Conservation (phyloP, 176 grass and related monocot genomes). For the Ensete ventricosum region DNA sequence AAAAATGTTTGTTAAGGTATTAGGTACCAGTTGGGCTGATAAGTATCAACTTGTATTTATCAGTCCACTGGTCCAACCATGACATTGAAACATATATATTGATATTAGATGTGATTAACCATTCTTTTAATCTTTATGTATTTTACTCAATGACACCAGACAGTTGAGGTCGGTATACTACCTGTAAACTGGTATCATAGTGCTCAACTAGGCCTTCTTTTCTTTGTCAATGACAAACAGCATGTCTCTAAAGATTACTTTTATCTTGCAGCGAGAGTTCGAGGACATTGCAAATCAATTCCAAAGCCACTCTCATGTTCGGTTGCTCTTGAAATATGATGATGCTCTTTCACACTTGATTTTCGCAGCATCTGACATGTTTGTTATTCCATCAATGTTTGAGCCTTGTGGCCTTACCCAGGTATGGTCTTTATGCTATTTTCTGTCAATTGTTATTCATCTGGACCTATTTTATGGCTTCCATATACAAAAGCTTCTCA, state of each 20-base stretch:
- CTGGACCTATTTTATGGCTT: background rate
- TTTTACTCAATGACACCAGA: too few species aligned
- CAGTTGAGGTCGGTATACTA: too few species aligned
- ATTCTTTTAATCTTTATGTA: too few species aligned
- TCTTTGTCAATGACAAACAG: background rate
- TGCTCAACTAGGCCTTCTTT: too few species aligned
- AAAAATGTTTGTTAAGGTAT: too few species aligned
- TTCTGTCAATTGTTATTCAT: background rate
- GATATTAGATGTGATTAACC: too few species aligned
- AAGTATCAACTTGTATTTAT: too few species aligned
- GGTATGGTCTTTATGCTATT: slow-evolving; percentile 31
- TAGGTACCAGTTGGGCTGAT: too few species aligned
- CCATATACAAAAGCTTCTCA: background rate
- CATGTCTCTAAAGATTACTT: background rate
- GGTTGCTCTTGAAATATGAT: slow-evolving; percentile 83
- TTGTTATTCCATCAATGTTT: slow-evolving; percentile 93
- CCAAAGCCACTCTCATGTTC: slow-evolving; percentile 46
- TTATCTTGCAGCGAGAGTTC: slow-evolving; percentile 67
- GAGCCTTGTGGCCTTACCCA: slow-evolving; percentile 99
- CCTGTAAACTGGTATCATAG: too few species aligned
- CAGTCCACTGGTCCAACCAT: too few species aligned
- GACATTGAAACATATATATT: too few species aligned
- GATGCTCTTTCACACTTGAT: slow-evolving; percentile 83
- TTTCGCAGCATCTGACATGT: slow-evolving; percentile 92
- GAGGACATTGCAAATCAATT: slow-evolving; percentile 80